These are phyloP conservation scores for Suillus subaureus DNA, from an alignment of 768 basidiomycete genomes.

Conservation along the genomic window DNA sequence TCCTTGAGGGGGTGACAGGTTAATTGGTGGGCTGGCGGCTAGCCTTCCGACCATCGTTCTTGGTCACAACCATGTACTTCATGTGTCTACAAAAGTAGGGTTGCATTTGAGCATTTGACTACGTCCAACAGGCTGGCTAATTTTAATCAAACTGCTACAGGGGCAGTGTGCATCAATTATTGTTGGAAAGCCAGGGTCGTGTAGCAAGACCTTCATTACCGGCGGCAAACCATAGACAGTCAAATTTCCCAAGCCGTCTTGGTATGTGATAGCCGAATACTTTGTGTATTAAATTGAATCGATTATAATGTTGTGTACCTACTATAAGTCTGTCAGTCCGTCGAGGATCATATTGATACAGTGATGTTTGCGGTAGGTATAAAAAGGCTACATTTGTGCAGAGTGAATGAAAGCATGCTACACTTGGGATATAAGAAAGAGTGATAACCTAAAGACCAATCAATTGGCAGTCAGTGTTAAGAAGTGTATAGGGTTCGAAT, in stretches of 20 bases:
- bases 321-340: background rate
- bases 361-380: background rate
- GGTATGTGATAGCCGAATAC: background rate
- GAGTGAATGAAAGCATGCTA: constrained; percentile 12
- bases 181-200: too few relatives aligned
- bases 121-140: background rate
- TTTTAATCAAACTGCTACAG: background rate
- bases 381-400: constrained; percentile 14
- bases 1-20: background rate
- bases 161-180: background rate
- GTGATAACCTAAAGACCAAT: background rate
- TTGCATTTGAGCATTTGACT: background rate
- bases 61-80: background rate
- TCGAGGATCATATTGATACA: constrained; percentile 7
- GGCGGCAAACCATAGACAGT: background rate
- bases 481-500: constrained; percentile 8
- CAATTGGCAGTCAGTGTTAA: background rate
- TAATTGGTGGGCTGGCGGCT: background rate
- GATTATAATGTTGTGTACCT: background rate
- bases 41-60: background rate
- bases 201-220: background rate
- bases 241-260: background rate
- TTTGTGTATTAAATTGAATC: background rate
- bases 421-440: constrained; percentile 1
- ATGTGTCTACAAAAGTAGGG: background rate